These are phyloP conservation scores for Echium plantagineum DNA, from an alignment of 257 asterid genomes.

Conservation along the genomic window DNA sequence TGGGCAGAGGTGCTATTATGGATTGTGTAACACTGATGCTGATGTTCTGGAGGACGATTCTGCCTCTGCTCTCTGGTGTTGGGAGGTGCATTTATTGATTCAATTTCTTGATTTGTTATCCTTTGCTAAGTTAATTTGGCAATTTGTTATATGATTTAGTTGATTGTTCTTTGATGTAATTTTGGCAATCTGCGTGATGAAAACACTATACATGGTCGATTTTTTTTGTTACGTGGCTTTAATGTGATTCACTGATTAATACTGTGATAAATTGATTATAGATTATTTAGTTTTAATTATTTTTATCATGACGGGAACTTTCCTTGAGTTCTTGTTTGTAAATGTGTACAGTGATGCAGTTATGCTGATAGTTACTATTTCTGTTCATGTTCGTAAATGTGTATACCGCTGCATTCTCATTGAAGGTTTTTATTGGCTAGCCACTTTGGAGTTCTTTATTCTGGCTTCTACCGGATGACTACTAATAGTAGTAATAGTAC, in stretches of 20 bases:
- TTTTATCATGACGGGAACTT: not conserved
- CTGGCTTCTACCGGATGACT: not conserved
- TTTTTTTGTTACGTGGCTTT: not conserved
- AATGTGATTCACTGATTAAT: not conserved
- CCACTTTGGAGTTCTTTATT: not conserved
- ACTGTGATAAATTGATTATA: not conserved
- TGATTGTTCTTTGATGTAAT: not conserved
- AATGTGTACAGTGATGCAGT: not conserved
- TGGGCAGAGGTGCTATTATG: conserved; percentile 70
- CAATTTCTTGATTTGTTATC: not conserved
- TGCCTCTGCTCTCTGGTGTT: conserved; percentile 71
- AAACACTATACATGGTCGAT: too few relatives aligned
- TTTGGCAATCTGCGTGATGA: too few relatives aligned
- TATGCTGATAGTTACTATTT: too few relatives aligned
- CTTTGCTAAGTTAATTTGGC: not conserved
- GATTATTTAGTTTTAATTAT: too few relatives aligned
- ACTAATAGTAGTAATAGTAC: not conserved
- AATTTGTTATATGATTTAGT: conserved; percentile 2
- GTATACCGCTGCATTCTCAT: not conserved
- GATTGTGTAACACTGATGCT: conserved; percentile 50
- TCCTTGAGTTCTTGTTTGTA: not conserved
- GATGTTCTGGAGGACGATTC: conserved; percentile 82
- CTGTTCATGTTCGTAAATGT: not conserved
- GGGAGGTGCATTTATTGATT: conserved; percentile 58
- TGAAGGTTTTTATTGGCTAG: not conserved